These are phyloP conservation scores for Pichia cephalocereana DNA, from an alignment of 805 yeast genomes.

Conservation along the genomic window DNA sequence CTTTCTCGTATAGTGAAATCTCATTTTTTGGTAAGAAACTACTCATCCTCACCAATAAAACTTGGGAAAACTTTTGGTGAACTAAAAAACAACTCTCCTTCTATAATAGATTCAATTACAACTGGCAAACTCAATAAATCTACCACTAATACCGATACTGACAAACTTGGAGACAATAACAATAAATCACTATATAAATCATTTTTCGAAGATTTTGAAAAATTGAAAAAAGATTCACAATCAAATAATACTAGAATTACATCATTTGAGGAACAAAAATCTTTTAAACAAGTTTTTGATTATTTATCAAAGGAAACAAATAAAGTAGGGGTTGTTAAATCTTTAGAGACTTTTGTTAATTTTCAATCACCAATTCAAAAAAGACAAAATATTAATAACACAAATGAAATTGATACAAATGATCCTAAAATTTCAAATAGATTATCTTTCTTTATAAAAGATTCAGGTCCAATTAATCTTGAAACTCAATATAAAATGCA, in stretches of 20 bases:
- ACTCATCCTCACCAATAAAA: constrained; percentile 2
- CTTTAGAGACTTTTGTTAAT: constrained; percentile 19
- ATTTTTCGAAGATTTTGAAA: constrained; percentile 21
- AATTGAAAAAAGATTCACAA: constrained; percentile 10
- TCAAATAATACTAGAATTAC: constrained; percentile 12
- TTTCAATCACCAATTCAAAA: constrained; percentile 6
- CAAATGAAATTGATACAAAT: not conserved
- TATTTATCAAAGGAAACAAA: constrained; percentile 17
- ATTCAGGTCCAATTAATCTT: constrained; percentile 10
- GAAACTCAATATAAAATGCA: constrained; percentile 11
- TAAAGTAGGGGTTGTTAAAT: constrained; percentile 19
- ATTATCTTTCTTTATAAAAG: constrained; percentile 1
- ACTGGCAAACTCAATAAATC: not conserved
- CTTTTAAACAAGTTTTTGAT: constrained; percentile 23
- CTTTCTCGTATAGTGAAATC: not conserved
- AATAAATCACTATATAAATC: constrained; percentile 10
- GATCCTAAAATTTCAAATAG: not conserved
- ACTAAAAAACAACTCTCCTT: constrained; percentile 4
- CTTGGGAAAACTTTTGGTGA: constrained; percentile 13
- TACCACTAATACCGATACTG: constrained; percentile 6
- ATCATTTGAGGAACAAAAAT: constrained; percentile 25
- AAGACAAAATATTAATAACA: not conserved
- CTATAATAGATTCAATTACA: not conserved
- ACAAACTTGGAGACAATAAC: constrained; percentile 7
- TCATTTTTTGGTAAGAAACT: not conserved